Base-by-base conservation (phyloP, 768 basidiomycete species). In the Amanita rimosa region DNA sequence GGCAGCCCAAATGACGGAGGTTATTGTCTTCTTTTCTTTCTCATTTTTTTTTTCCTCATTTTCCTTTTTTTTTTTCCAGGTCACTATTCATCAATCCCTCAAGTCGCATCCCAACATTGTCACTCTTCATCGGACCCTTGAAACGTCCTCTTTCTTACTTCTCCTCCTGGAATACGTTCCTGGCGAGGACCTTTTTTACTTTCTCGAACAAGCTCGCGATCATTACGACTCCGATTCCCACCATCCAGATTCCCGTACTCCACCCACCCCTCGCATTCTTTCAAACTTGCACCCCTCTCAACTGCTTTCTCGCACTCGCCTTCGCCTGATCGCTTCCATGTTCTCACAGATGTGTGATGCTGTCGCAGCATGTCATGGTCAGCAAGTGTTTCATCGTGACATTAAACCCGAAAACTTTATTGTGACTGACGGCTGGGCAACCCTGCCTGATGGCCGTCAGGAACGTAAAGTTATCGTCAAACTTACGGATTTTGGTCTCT, bases 341-440 rank as follows among this genome's bases (percentile, higher is more conserved):
- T 98, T 99, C 66, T 72, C 80, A 16, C 96, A 98, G 68, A 99
- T 99, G 95, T 98, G 95, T 62, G 90, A 94, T 54, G 94, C 95
- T 38, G 94, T 99, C 10, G 89, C 90, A 3, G 81, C 85, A 5
- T 97, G 95, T 67, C 95, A 99, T 62, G 83, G 83, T 14, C 81
- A 84, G 53, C 83, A 83, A 33, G 87, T 99, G 53, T 91, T 84
- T 61, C 95, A 99, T 62, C 81, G 95, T 52, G 95, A 99, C 65
- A 97, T 99, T 76, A 99, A 99, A 70, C 95, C 95, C 0, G 95
- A 98, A 71, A 97, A 98, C 69, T 93, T 94, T 58, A 94, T 94
- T 62, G 90, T 94, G 59, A 92, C 90, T 0, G 89, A 94, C 58
- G 88, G 81, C 13, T 78, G 75, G 64, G 62, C 67, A 33, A 72